These are phyloP conservation scores for Aquilaria agallochum DNA, from an alignment of 441 rosid species.

Conservation along the genomic window DNA sequence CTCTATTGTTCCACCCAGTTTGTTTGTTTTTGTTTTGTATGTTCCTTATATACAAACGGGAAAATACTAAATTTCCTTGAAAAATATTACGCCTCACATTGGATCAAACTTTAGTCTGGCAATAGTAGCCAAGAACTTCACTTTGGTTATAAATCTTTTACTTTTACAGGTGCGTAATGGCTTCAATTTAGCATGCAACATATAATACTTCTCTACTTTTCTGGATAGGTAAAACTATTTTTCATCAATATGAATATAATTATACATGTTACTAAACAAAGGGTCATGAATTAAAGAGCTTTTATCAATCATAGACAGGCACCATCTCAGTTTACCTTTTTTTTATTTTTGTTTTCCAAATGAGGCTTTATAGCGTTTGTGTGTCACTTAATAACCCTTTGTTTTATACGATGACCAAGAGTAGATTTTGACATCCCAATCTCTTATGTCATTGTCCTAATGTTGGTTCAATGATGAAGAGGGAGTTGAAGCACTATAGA, in stretches of 20 bases:
- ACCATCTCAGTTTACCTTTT: too few relatives aligned
- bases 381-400: background rate
- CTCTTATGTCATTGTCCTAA: background rate
- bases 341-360: too few relatives aligned
- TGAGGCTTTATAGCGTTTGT: too few relatives aligned
- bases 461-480: background rate
- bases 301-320: too few relatives aligned
- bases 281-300: too few relatives aligned
- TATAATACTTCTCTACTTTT: background rate
- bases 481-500: too few relatives aligned
- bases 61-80: background rate
- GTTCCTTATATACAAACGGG: background rate
- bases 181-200: background rate
- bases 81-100: background rate
- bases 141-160: background rate
- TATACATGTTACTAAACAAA: too few relatives aligned
- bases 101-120: constrained; percentile 2
- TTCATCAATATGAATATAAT: too few relatives aligned
- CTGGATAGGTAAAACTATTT: background rate
- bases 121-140: background rate
- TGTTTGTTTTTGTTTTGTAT: background rate
- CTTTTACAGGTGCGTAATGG: background rate
- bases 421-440: background rate
- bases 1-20: background rate
- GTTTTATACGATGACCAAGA: background rate